These are phyloP conservation scores for Drosera capensis DNA, from an alignment of 148 eudicot species.

Conservation along the genomic window DNA sequence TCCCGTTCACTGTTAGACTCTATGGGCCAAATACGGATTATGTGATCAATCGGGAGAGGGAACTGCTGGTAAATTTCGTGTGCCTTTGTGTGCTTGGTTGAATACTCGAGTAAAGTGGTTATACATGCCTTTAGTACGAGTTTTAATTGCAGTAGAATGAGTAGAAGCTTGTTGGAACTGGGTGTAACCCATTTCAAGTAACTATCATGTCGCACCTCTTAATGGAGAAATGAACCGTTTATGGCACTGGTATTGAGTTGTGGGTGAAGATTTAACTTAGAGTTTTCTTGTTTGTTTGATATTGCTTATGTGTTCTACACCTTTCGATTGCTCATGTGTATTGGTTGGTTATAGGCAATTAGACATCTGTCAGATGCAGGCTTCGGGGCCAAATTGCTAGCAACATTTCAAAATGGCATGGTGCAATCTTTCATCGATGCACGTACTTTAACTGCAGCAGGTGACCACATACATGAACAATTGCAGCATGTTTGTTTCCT, in stretches of 20 bases:
- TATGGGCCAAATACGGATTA: slow-evolving; percentile 96
- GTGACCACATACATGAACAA: slow-evolving; percentile 16
- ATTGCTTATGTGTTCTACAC: slow-evolving; percentile 5
- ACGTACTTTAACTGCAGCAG: slow-evolving; percentile 52
- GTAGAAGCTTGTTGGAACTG: too few species aligned
- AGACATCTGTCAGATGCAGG: slow-evolving; percentile 94
- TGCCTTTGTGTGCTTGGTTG: neutral
- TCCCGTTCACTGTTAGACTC: slow-evolving; percentile 49
- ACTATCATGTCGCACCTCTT: too few species aligned
- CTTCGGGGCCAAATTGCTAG: slow-evolving; percentile 97
- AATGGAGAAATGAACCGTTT: too few species aligned
- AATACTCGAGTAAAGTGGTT: neutral
- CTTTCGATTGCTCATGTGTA: slow-evolving; percentile 12
- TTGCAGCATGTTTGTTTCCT: neutral
- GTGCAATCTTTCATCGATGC: slow-evolving; percentile 91
- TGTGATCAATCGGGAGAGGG: slow-evolving; percentile 82
- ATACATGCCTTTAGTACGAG: neutral
- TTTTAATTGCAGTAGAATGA: too few species aligned
- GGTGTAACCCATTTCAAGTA: neutral
- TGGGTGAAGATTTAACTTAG: neutral
- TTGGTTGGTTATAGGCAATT: slow-evolving; percentile 59
- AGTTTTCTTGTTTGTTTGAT: neutral
- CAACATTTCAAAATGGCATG: slow-evolving; percentile 93
- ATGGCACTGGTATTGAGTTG: slow-evolving; percentile 53
- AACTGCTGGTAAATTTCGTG: slow-evolving; percentile 39